Conservation (phyloP, 306 rosid species). For the Benincasa hispida region DNA sequence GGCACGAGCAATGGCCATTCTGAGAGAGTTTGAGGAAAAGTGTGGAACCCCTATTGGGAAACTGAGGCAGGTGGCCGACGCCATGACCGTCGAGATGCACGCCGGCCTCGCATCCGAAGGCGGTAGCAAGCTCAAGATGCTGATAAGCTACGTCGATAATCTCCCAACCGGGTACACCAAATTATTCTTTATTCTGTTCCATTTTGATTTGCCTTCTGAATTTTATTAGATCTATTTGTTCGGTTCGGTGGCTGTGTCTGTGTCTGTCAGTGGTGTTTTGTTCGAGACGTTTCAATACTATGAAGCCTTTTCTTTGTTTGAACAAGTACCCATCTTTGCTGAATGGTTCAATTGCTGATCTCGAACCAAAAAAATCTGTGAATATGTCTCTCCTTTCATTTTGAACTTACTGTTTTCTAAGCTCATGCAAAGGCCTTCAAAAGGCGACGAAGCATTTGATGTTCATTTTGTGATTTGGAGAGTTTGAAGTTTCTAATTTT, state of each 20-base stretch:
- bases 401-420: neutral
- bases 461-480: neutral
- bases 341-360: neutral
- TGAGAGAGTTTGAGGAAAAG: slow-evolving; percentile 62
- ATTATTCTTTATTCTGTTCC: neutral
- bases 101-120: slow-evolving; percentile 92
- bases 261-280: neutral
- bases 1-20: slow-evolving; percentile 35
- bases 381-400: neutral
- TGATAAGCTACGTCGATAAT: slow-evolving; percentile 64
- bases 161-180: slow-evolving; percentile 67
- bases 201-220: neutral
- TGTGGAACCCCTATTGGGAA: slow-evolving; percentile 54
- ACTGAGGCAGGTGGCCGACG: slow-evolving; percentile 61
- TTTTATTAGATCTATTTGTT: neutral
- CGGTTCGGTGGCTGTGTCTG: too few species aligned
- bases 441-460: neutral
- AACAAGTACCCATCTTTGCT: neutral
- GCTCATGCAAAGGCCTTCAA: neutral
- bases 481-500: neutral
- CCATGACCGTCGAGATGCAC: slow-evolving; percentile 85
- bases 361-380: neutral
- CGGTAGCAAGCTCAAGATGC: slow-evolving; percentile 89
- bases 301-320: neutral
- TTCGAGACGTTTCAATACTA: neutral